Conservation (phyloP, 1,139 yeast genomes). For the Yamadazyma kanchanaburiensis region DNA sequence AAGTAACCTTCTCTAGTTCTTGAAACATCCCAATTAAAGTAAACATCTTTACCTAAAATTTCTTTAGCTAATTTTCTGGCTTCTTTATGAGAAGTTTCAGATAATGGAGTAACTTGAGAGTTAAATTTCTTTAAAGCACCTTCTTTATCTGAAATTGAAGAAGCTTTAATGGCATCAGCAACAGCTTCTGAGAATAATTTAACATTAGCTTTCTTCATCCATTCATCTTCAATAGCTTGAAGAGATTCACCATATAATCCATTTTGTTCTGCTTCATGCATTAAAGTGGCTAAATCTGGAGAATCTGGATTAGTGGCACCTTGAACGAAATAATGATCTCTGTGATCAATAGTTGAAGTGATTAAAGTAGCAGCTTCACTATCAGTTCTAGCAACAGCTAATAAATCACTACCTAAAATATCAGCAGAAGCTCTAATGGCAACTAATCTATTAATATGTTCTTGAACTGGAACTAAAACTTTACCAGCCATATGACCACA, state of each 20-base stretch:
- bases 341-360: slow-evolving; percentile 88
- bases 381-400: slow-evolving; percentile 93
- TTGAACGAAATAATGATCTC: slow-evolving; percentile 89
- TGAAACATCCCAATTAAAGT: slow-evolving; percentile 94
- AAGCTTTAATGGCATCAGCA: slow-evolving; percentile 71
- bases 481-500: slow-evolving; percentile 99
- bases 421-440: slow-evolving; percentile 97
- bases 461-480: slow-evolving; percentile 95
- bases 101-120: slow-evolving; percentile 68
- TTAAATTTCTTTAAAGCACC: slow-evolving; percentile 65
- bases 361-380: slow-evolving; percentile 95
- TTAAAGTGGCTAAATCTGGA: slow-evolving; percentile 69
- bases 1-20: slow-evolving; percentile 97
- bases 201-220: slow-evolving; percentile 82
- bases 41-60: slow-evolving; percentile 77
- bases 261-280: slow-evolving; percentile 75
- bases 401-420: slow-evolving; percentile 80
- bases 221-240: slow-evolving; percentile 72
- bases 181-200: slow-evolving; percentile 92
- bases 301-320: slow-evolving; percentile 88
- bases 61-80: slow-evolving; percentile 77
- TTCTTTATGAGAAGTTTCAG: slow-evolving; percentile 73
- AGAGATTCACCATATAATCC: slow-evolving; percentile 74
- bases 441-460: slow-evolving; percentile 89
- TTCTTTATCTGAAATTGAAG: slow-evolving; percentile 60